These are phyloP conservation scores for Colletotrichum tropicicola DNA, from an alignment of 2,329 filamentous ascomycete species.

Conservation along the genomic window DNA sequence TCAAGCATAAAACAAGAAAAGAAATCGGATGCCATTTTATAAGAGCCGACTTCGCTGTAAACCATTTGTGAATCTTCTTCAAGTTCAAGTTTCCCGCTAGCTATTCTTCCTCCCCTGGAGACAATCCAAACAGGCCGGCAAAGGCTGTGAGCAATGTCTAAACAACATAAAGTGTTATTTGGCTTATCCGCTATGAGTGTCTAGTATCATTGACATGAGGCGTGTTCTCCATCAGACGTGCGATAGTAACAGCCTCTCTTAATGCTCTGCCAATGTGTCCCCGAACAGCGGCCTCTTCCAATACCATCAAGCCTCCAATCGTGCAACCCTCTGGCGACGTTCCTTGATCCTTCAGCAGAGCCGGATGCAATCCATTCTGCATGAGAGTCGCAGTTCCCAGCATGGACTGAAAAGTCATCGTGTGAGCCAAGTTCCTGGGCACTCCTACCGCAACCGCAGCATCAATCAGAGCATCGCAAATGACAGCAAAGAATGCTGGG, in stretches of 20 bases:
- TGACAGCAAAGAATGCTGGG: conserved; percentile 66
- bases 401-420: conserved; percentile 69
- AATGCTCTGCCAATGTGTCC: conserved; percentile 50
- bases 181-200: background rate
- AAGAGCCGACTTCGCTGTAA: background rate
- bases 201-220: conserved; percentile 51
- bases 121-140: background rate
- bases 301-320: conserved; percentile 65
- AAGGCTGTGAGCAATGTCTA: background rate
- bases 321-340: conserved; percentile 69
- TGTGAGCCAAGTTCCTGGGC: conserved; percentile 61
- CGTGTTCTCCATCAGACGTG: conserved; percentile 48
- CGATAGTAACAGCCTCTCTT: conserved; percentile 57
- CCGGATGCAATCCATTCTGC: conserved; percentile 61
- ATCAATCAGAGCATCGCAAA: conserved; percentile 67
- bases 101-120: no score
- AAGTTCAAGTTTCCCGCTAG: no score
- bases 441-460: conserved; percentile 69
- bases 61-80: no score
- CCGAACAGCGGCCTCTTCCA: conserved; percentile 66
- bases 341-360: conserved; percentile 66
- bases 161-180: no score
- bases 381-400: conserved; percentile 64
- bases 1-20: background rate
- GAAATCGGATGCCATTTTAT: background rate